Conservation (phyloP, 2,329 filamentous ascomycete genomes). For the Cladosporium sp. region DNA sequence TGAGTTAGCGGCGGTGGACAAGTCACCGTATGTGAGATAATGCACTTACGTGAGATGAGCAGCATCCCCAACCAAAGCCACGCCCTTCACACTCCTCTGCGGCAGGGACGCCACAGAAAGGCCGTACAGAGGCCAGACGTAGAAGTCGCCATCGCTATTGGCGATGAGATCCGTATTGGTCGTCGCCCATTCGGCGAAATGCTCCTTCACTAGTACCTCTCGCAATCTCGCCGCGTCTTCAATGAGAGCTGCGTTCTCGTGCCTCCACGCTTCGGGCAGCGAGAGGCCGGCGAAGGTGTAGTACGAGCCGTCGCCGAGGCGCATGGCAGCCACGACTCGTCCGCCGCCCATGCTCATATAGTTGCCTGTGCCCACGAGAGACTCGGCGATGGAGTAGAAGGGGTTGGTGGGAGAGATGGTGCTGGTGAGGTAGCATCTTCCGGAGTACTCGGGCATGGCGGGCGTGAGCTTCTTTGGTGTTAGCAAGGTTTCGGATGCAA, state of each 20-base stretch:
- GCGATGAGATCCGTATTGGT: slow-evolving; percentile 39
- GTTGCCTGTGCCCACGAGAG: slow-evolving; percentile 26
- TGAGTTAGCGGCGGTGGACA: background rate
- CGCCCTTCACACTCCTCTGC: slow-evolving; percentile 44
- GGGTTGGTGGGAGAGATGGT: slow-evolving; percentile 24
- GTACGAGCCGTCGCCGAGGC: slow-evolving; percentile 20
- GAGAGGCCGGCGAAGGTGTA: slow-evolving; percentile 16
- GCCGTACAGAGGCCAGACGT: slow-evolving; percentile 44
- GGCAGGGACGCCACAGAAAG: slow-evolving; percentile 43
- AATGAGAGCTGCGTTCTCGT: slow-evolving; percentile 12
- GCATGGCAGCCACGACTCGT: slow-evolving; percentile 17
- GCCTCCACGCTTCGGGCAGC: slow-evolving; percentile 17
- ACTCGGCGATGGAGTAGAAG: slow-evolving; percentile 20
- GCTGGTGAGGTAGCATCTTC: slow-evolving; percentile 29
- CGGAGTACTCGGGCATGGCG: slow-evolving; percentile 30
- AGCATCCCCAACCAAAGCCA: slow-evolving; percentile 54
- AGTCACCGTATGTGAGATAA: background rate
- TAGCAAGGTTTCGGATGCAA: background rate
- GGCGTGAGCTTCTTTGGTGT: slow-evolving; percentile 25
- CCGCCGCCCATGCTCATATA: slow-evolving; percentile 20
- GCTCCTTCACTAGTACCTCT: slow-evolving; percentile 34
- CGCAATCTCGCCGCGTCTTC: slow-evolving; percentile 33
- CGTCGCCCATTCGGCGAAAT: slow-evolving; percentile 39
- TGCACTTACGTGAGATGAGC: slow-evolving; percentile 49
- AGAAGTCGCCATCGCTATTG: slow-evolving; percentile 35